Evolutionary conservation across 1,284 basidiomycete genomes (phyloP), one percentile per base, ranked within the genome.

Genomic region (Violaceomyces palustris): DNA sequence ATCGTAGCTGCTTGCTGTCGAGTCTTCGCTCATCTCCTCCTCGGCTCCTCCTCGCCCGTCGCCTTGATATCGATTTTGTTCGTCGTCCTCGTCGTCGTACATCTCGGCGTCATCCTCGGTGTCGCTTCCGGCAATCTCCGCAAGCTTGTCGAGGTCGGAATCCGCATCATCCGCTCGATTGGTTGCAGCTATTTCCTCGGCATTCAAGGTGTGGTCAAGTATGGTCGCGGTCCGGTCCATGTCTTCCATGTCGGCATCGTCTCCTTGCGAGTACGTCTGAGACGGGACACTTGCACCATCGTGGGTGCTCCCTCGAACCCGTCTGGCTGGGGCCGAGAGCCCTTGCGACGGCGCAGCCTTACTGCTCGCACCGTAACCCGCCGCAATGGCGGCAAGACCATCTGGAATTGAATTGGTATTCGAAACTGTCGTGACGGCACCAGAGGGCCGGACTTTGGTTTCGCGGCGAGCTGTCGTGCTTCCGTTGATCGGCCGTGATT

Each of bases 1-100:
- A 15, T 59, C 47, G 25, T 59, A 47, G 29, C 51, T 59, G 56
- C 51, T 51, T 3, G 45, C 48, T 3, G 48, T 51, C 2, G 56
- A 59, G 12, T 48, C 45, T 17, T 59, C 56, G 25, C 50, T 54
- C 51, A 59, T 54, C 7, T 45, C 43, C 25, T 56, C 47, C 39
- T 45, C 42, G 27, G 48, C 45, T 12, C 33, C 34, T 25, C 39
- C 29, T 4, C 29, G n/a, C n/a, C n/a, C n/a, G n/a, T n/a, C n/a
- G n/a, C n/a, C n/a, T n/a, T n/a, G n/a, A n/a, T n/a, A n/a, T n/a
- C n/a, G n/a, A n/a, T n/a, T n/a, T n/a, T n/a, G n/a, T n/a, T n/a
- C n/a, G n/a, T n/a, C n/a, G n/a, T n/a, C n/a, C n/a, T n/a, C n/a
- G n/a, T n/a, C n/a, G n/a, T n/a, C n/a, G n/a, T n/a, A n/a, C n/a